These are phyloP conservation scores for Mycena galopus DNA, from an alignment of 768 basidiomycete genomes.

Conservation along the genomic window DNA sequence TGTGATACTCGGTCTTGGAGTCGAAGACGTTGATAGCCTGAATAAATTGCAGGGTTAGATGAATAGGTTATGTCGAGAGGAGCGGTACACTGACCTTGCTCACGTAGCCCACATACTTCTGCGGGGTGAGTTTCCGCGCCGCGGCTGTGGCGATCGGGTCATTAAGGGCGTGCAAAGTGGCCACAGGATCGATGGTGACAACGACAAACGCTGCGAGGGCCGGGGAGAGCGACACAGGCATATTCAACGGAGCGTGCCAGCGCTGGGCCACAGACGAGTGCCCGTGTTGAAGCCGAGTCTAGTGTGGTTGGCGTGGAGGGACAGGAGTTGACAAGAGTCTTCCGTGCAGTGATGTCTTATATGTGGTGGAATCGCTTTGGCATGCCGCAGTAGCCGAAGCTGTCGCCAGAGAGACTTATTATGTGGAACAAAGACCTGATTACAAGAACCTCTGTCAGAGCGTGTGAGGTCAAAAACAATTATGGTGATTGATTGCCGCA, in stretches of 20 bases:
- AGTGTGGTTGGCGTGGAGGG: background rate
- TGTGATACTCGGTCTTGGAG: conserved; percentile 19
- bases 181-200: conserved; percentile 26
- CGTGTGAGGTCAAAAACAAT: conserved; percentile 19
- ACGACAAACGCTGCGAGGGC: conserved; percentile 17
- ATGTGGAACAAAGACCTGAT: conserved; percentile 19
- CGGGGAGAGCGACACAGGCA: conserved; percentile 23
- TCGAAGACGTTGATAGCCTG: conserved; percentile 26
- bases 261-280: background rate
- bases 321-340: background rate
- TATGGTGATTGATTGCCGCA: background rate
- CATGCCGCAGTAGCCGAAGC: background rate
- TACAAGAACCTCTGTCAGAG: conserved; percentile 10
- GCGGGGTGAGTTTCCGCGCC: background rate
- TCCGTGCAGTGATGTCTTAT: background rate
- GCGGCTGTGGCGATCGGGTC: conserved; percentile 28
- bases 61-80: background rate
- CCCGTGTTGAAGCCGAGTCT: background rate
- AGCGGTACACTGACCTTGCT: conserved; percentile 6
- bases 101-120: conserved; percentile 30
- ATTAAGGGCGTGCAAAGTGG: conserved; percentile 16
- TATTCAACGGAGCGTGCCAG: background rate
- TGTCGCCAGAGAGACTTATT: conserved; percentile 26
- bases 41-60: background rate
- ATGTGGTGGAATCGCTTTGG: conserved; percentile 3